These are phyloP conservation scores for Thermochaetoides thermophila DNA, from an alignment of 495 filamentous ascomycete species.

Conservation along the genomic window DNA sequence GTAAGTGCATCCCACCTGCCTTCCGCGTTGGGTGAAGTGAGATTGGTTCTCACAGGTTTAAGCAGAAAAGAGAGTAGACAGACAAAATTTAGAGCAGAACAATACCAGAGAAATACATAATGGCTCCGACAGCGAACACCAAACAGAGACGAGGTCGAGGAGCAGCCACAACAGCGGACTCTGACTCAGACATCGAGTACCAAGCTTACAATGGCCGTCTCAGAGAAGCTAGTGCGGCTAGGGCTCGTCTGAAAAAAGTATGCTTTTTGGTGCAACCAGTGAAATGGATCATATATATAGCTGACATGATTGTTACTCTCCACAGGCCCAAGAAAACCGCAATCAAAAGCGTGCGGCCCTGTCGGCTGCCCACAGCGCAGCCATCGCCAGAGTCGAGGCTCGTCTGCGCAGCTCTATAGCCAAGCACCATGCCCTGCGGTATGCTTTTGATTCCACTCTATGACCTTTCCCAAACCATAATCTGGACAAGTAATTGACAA, in stretches of 20 bases:
- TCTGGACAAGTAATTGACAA: too few species aligned
- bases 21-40: too few species aligned
- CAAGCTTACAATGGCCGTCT: slow-evolving; percentile 9
- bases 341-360: slow-evolving; percentile 12
- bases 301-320: too few species aligned
- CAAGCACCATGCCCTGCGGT: slow-evolving; percentile 12
- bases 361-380: slow-evolving; percentile 3
- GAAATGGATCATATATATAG: too few species aligned
- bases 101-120: not conserved
- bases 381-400: slow-evolving; percentile 6
- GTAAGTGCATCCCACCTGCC: too few species aligned
- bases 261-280: too few species aligned
- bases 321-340: slow-evolving; percentile 12
- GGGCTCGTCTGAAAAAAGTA: slow-evolving; percentile 11
- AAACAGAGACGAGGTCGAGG: not conserved
- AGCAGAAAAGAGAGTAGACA: too few species aligned
- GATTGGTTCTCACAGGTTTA: too few species aligned
- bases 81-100: too few species aligned
- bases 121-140: slow-evolving; percentile 13
- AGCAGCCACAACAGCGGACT: too few species aligned
- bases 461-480: not conserved
- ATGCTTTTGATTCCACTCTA: not conserved
- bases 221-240: slow-evolving; percentile 9
- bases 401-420: slow-evolving; percentile 9
- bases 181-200: slow-evolving; percentile 10